Conservation (phyloP, 148 eudicot species). For the Polygonum maritimum region DNA sequence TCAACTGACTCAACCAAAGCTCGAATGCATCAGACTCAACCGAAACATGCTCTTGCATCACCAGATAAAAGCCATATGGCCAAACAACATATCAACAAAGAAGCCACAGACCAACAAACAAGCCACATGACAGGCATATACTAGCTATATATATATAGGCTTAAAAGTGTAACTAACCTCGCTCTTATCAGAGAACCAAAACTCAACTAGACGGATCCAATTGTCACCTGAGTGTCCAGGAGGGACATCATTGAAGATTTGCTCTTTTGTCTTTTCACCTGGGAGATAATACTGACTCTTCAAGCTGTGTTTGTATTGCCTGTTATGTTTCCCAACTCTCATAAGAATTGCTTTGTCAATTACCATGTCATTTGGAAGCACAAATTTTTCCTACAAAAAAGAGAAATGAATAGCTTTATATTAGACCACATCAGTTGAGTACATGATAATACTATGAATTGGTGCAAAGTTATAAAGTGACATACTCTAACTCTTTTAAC, state of each 20-base stretch:
- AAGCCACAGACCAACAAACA: no score
- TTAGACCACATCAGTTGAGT: no score
- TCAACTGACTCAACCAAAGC: no score
- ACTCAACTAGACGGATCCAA: neutral
- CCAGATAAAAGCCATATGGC: no score
- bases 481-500: neutral
- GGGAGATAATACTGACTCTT: neutral
- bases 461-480: neutral
- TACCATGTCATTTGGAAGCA: neutral
- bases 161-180: neutral
- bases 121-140: no score
- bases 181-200: neutral
- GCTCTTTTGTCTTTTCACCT: neutral
- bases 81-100: no score
- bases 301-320: neutral
- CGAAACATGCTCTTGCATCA: no score
- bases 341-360: neutral
- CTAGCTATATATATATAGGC: no score
- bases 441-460: neutral
- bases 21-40: no score
- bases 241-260: neutral
- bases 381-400: neutral
- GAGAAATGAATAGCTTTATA: neutral
- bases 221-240: neutral
- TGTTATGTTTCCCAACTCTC: neutral